Conservation (phyloP, 2,329 filamentous ascomycete genomes). For the Colletotrichum trifolii region DNA sequence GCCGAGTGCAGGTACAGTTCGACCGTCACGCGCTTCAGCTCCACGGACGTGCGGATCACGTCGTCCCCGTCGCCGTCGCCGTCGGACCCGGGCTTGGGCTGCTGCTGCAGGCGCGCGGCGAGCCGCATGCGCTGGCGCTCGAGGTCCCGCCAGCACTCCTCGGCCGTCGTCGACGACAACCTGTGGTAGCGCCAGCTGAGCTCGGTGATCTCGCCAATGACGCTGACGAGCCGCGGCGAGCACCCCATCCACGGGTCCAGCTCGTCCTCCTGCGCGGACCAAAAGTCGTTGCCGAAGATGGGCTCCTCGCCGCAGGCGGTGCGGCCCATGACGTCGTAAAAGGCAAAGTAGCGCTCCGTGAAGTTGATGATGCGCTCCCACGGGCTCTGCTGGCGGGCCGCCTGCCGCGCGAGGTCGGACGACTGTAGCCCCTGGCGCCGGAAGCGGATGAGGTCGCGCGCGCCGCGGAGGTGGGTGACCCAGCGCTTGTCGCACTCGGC, state of each 20-base stretch:
- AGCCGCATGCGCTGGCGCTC: slow-evolving; percentile 27
- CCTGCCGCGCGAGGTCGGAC: slow-evolving; percentile 12
- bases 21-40: slow-evolving; percentile 54
- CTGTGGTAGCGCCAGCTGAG: slow-evolving; percentile 48
- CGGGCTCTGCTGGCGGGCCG: slow-evolving; percentile 17
- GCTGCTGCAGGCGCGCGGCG: slow-evolving; percentile 19
- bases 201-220: slow-evolving; percentile 54
- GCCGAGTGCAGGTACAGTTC: slow-evolving; percentile 55
- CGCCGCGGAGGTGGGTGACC: slow-evolving; percentile 55
- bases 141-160: slow-evolving; percentile 29
- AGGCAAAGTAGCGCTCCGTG: slow-evolving; percentile 57
- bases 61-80: slow-evolving; percentile 45
- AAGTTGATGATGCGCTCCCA: slow-evolving; percentile 38
- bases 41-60: slow-evolving; percentile 48
- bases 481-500: slow-evolving; percentile 53
- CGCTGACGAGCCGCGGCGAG: slow-evolving; percentile 53
- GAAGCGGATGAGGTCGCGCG: slow-evolving; percentile 53
- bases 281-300: slow-evolving; percentile 55
- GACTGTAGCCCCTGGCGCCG: slow-evolving; percentile 40
- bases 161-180: slow-evolving; percentile 23
- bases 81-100: slow-evolving; percentile 24
- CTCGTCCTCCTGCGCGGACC: slow-evolving; percentile 48
- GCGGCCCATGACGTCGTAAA: slow-evolving; percentile 58
- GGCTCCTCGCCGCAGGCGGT: slow-evolving; percentile 56
- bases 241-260: slow-evolving; percentile 57